Conservation (phyloP, 2,329 filamentous ascomycete genomes). For the Nemania sp. region DNA sequence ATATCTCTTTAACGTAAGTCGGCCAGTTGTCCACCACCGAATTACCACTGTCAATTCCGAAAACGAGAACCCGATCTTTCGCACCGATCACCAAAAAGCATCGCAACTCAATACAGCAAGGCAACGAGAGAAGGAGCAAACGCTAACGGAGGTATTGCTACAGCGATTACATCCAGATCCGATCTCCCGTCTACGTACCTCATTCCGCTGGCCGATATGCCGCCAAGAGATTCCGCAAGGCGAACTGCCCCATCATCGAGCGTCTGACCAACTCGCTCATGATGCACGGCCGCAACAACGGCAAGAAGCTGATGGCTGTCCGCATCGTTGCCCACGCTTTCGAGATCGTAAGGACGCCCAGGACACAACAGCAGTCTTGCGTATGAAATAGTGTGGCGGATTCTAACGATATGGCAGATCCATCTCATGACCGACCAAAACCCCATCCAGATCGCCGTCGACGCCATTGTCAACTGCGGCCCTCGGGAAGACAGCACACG, state of each 20-base stretch:
- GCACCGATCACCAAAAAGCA: slow-evolving; percentile 20
- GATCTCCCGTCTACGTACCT: slow-evolving; percentile 97
- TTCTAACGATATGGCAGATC: slow-evolving; percentile 63
- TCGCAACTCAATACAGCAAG: slow-evolving; percentile 6
- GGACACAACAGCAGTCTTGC: slow-evolving; percentile 3
- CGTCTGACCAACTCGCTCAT: slow-evolving; percentile 99
- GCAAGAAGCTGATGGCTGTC: slow-evolving; percentile 99
- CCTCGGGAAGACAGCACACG: slow-evolving; percentile 99
- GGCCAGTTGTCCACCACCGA: slow-evolving; percentile 31
- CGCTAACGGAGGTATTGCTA: slow-evolving; percentile 42
- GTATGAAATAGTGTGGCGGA: slow-evolving; percentile 1
- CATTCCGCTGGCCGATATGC: slow-evolving; percentile 99
- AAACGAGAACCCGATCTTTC: slow-evolving; percentile 7
- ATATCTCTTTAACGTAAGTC: slow-evolving; percentile 99
- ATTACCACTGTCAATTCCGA: slow-evolving; percentile 23
- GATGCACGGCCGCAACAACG: slow-evolving; percentile 99
- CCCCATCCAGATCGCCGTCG: slow-evolving; percentile 99
- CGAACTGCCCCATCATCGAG: slow-evolving; percentile 99
- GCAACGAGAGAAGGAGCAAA: not conserved
- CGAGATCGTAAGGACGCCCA: slow-evolving; percentile 82
- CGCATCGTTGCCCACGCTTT: slow-evolving; percentile 98
- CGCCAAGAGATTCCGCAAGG: slow-evolving; percentile 99
- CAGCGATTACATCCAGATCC: slow-evolving; percentile 99
- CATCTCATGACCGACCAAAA: slow-evolving; percentile 99
- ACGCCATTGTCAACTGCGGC: slow-evolving; percentile 99